Evolutionary conservation across 768 basidiomycete species (phyloP).

Genomic region (Ephemerocybe angulata): DNA sequence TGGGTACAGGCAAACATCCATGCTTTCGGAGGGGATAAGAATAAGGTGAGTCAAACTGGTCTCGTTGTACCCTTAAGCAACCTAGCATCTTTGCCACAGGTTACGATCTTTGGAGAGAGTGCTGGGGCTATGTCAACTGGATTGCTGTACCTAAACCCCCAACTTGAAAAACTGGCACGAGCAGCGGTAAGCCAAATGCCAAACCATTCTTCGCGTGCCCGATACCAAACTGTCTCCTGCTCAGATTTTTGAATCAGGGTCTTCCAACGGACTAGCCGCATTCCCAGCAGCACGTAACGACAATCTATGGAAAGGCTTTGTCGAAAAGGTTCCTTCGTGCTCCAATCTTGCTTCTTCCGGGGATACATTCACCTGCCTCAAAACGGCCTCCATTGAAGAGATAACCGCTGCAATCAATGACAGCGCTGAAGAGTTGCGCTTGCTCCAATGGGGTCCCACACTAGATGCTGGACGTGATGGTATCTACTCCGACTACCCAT

Average conservation of each 20-base stretch:
- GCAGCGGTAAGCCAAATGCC: constrained; percentile 22
- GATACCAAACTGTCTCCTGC: neutral
- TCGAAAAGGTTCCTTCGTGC: constrained; percentile 33
- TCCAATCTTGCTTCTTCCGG: constrained; percentile 18
- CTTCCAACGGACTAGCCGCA: constrained; percentile 32
- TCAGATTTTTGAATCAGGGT: constrained; percentile 42
- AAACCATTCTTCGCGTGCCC: neutral
- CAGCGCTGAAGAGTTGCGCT: neutral
- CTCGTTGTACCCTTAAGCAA: neutral
- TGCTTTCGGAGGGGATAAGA: constrained; percentile 54
- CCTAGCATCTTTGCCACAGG: constrained; percentile 21
- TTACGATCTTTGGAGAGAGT: constrained; percentile 53
- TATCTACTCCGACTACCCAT: constrained; percentile 37
- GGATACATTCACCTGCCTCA: constrained; percentile 35
- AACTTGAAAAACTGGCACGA: constrained; percentile 29
- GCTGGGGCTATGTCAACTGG: constrained; percentile 49
- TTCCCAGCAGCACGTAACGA: constrained; percentile 29
- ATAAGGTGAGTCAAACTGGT: constrained; percentile 17
- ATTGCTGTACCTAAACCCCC: constrained; percentile 35
- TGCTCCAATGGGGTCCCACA: constrained; percentile 30
- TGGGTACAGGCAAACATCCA: constrained; percentile 62
- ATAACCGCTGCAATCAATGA: constrained; percentile 21
- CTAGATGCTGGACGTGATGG: constrained; percentile 38
- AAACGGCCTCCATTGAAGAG: constrained; percentile 19
- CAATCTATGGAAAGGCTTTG: constrained; percentile 37